These are phyloP conservation scores for Aspergillus sp. DNA, from an alignment of 2,329 filamentous ascomycete species.

Conservation along the genomic window DNA sequence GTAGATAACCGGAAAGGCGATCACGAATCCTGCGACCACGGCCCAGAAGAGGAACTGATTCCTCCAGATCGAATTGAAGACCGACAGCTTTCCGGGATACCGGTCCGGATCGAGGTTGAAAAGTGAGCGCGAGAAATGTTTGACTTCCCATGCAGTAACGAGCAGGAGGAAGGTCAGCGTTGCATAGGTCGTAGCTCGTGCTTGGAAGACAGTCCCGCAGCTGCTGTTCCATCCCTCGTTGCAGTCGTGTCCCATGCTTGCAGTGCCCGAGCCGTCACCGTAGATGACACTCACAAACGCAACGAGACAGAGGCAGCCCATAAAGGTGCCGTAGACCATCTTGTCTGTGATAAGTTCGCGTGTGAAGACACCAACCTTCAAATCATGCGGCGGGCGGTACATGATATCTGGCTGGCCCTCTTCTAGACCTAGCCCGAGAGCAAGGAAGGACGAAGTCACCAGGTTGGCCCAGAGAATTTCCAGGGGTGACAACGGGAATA, in stretches of 20 bases:
- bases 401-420: conserved; percentile 73
- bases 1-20: conserved; percentile 61
- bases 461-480: conserved; percentile 93
- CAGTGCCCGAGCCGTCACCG: conserved; percentile 36
- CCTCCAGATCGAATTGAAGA: conserved; percentile 64
- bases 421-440: conserved; percentile 82
- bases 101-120: conserved; percentile 59
- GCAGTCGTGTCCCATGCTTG: conserved; percentile 56
- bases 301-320: conserved; percentile 44
- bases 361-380: conserved; percentile 42
- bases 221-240: conserved; percentile 50
- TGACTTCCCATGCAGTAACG: conserved; percentile 76
- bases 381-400: conserved; percentile 72
- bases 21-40: conserved; percentile 55
- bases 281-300: conserved; percentile 42
- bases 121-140: conserved; percentile 71
- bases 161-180: conserved; percentile 73
- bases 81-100: conserved; percentile 63
- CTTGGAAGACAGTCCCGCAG: conserved; percentile 62
- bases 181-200: conserved; percentile 71
- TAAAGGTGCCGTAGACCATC: conserved; percentile 47
- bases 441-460: conserved; percentile 81
- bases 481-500: conserved; percentile 80
- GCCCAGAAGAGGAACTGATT: conserved; percentile 72
- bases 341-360: conserved; percentile 42